Base-by-base conservation (phyloP, 768 basidiomycete species). In the Rhodosporidiobolus odoratus region DNA sequence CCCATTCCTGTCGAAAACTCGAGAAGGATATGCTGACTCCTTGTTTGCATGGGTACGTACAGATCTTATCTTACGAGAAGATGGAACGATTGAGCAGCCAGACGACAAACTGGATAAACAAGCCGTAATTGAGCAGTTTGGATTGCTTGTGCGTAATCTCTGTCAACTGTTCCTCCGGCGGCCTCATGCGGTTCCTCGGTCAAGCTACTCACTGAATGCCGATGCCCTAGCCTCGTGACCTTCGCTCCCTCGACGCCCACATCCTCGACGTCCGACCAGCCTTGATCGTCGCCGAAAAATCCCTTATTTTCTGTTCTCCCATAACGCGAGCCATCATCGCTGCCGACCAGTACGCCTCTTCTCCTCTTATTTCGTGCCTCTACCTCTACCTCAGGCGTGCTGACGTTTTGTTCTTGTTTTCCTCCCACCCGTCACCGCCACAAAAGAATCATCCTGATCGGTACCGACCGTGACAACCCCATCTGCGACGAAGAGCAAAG, bases 221-320 rank as follows among this genome's bases (percentile, higher is more conserved):
- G 47, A 1, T 54, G 8, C 13, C 10, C 6, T 53, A 71, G 70
- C 66, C 71, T 10, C 71, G 71, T 16, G 72, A 73, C 32, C 67
- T 73, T 13, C 68, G 72, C 25, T 64, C 68, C 8, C 66, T 73
- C 60, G 72, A 73, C 65, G 66, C 67, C 0, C 72, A 73, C 64
- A 58, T 73, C 50, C 67, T 73, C 65, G 72, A 73, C 62, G 72
- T 73, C 34, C 63, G 68, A 6, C 72, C 72, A 3, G 65, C 67
- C 19, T 58, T 73, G 41, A 41, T 73, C 47, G 57, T 69, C 57
- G 66, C 64, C 57, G 23, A 45, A 4, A 15, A 43, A 0, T 66
- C 68, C 10, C 61, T 73, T 56, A 57, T 73, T 58, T 32, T 73
- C 43, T 73, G 72, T 57, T 50, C 68, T 0, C 72, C 72, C 2